Percentiles rank a stretch among this genome's conserved stretches.
phyloP scores from a whole-genome alignment of 306 rosid genomes.

The Prunus salicina region DNA sequence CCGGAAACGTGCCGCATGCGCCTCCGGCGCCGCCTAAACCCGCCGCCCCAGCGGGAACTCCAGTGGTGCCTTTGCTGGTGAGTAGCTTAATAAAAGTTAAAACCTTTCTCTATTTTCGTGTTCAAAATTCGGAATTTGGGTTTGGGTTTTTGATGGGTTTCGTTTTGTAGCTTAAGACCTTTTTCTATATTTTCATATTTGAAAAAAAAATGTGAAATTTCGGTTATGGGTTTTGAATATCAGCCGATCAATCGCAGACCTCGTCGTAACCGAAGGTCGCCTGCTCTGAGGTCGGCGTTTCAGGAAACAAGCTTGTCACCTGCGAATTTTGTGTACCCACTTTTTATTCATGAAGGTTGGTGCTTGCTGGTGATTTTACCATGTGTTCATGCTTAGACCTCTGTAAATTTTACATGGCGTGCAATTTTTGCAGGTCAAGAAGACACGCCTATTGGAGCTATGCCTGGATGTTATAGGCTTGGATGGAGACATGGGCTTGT shows the following conservation, averaged over 20 bases:
- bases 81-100: conserved; percentile 13
- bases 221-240: conserved; percentile 6
- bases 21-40: conserved; percentile 85
- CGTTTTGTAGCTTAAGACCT: background rate
- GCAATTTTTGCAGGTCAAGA: conserved; percentile 67
- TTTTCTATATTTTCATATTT: background rate
- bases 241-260: conserved; percentile 83
- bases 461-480: conserved; percentile 97
- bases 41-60: conserved; percentile 76
- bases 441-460: conserved; percentile 91
- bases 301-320: conserved; percentile 86
- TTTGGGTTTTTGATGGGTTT: background rate
- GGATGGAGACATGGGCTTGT: conserved; percentile 98
- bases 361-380: background rate
- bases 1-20: conserved; percentile 72
- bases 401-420: conserved; percentile 21
- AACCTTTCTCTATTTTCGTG: background rate
- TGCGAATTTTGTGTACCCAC: conserved; percentile 87
- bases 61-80: conserved; percentile 75
- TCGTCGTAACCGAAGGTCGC: conserved; percentile 72
- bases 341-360: conserved; percentile 94
- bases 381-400: background rate
- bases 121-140: background rate
- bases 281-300: conserved; percentile 65
- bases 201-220: background rate